Percentiles rank a stretch among this genome's conserved stretches.
Evolutionary conservation across 495 filamentous ascomycete species (phyloP).

Genomic region (Neurospora sp.): DNA sequence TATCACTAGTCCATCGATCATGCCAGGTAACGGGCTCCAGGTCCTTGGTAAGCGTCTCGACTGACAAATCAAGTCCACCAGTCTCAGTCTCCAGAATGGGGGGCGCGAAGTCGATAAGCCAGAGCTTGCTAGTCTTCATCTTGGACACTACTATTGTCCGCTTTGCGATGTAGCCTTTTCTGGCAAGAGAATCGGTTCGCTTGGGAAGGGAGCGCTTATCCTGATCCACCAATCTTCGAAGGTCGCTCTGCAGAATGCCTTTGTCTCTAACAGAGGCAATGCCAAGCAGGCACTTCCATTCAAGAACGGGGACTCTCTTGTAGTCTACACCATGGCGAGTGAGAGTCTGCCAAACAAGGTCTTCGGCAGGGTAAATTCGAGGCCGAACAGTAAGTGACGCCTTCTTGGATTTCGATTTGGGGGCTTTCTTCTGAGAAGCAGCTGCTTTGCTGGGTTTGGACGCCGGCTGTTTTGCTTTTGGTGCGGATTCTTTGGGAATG

Average conservation of each 20-base stretch:
- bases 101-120: conserved; percentile 50
- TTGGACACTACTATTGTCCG: conserved; percentile 52
- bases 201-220: conserved; percentile 83
- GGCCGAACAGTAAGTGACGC: conserved; percentile 17
- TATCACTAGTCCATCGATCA: conserved; percentile 39
- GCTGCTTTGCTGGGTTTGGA: background rate
- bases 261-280: conserved; percentile 61
- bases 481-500: background rate
- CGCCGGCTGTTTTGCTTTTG: background rate
- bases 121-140: conserved; percentile 57
- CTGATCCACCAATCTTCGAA: conserved; percentile 67
- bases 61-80: conserved; percentile 19
- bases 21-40: conserved; percentile 37
- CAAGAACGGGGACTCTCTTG: conserved; percentile 50
- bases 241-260: conserved; percentile 70
- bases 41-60: conserved; percentile 27
- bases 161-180: conserved; percentile 81
- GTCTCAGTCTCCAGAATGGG: conserved; percentile 26
- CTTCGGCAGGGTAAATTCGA: conserved; percentile 30
- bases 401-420: conserved; percentile 11
- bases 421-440: background rate
- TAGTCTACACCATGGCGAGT: conserved; percentile 72
- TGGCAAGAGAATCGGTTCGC: conserved; percentile 62
- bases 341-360: conserved; percentile 60
- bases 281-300: conserved; percentile 68